A percentile compares a stretch with the other conserved stretches of the same genome.
Conservation (phyloP, 495 filamentous ascomycete genomes). For the Annulohypoxylon bovei region DNA sequence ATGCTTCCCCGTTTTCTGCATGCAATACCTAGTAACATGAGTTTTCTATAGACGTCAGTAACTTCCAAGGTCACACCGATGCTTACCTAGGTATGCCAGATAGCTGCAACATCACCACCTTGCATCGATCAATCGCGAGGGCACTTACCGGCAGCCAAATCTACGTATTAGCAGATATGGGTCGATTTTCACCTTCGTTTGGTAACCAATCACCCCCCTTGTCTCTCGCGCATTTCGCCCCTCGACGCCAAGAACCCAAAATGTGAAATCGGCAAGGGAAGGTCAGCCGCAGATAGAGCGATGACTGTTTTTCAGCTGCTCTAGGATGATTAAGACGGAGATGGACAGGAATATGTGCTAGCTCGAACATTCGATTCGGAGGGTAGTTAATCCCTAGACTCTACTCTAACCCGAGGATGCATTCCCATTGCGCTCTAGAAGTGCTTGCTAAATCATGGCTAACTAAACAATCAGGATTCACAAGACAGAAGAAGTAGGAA, state of each 20-base stretch:
- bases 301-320: background rate
- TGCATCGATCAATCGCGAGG: background rate
- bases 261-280: background rate
- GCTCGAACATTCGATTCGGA: background rate
- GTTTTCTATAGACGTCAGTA: background rate
- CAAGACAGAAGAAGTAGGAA: conserved; percentile 5
- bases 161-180: conserved; percentile 11
- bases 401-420: conserved; percentile 18
- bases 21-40: background rate
- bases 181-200: conserved; percentile 14
- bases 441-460: conserved; percentile 15
- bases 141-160: background rate
- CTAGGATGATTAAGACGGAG: background rate
- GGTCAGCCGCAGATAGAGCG: conserved; percentile 24
- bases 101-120: background rate
- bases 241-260: conserved; percentile 21
- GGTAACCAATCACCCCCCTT: conserved; percentile 8
- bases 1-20: background rate
- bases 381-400: background rate
- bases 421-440: conserved; percentile 6
- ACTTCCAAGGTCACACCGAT: background rate
- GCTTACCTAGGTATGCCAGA: background rate
- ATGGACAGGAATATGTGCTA: background rate
- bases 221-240: background rate
- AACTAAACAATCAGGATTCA: conserved; percentile 7